Conservation (phyloP, 768 basidiomycete species). For the Tricholoma furcatifolium region DNA sequence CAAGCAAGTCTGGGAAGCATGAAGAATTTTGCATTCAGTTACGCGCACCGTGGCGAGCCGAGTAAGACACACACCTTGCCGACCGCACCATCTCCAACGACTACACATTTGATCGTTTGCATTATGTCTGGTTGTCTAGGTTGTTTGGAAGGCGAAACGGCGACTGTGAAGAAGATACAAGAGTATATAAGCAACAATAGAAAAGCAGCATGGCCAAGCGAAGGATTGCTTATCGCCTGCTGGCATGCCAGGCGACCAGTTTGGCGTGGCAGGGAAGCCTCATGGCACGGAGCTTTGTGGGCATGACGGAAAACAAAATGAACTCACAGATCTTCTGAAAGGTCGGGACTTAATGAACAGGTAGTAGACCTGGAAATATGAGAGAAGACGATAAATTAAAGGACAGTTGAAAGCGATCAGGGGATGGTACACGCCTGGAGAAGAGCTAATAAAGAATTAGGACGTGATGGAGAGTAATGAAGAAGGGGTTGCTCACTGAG, state of each 20-base stretch:
- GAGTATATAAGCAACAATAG: conserved; percentile 19
- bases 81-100: conserved; percentile 96
- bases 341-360: conserved; percentile 20
- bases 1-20: conserved; percentile 73
- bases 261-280: conserved; percentile 40
- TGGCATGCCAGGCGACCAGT: conserved; percentile 20
- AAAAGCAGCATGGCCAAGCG: conserved; percentile 11
- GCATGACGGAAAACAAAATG: conserved; percentile 10
- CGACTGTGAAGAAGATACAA: conserved; percentile 9
- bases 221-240: conserved; percentile 26
- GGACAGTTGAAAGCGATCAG: conserved; percentile 24
- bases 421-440: conserved; percentile 24
- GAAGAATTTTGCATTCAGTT: conserved; percentile 7
- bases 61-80: conserved; percentile 74
- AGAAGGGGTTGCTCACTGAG: conserved; percentile 16
- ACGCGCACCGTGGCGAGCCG: neutral
- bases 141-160: conserved; percentile 11
- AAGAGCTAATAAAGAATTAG: conserved; percentile 15
- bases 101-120: conserved; percentile 98
- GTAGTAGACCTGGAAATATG: conserved; percentile 20
- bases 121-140: conserved; percentile 42
- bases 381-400: conserved; percentile 30
- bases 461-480: neutral
- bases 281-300: conserved; percentile 33
- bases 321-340: conserved; percentile 18